Evolutionary conservation across 768 basidiomycete genomes (phyloP).

Genomic region (Boletus reticuloceps): DNA sequence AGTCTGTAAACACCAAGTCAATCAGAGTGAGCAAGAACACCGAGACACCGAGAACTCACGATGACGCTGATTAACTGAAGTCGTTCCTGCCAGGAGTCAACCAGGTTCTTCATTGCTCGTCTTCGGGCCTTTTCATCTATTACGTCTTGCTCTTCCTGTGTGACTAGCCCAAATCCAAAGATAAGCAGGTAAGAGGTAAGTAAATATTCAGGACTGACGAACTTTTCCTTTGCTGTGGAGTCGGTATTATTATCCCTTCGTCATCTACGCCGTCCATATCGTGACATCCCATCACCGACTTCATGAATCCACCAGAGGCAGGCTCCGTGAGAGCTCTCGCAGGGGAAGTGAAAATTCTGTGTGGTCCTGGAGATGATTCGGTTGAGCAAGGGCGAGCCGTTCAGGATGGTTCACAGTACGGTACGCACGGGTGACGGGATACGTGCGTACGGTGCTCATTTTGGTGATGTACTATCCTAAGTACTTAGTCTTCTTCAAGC

Average conservation of each 20-base stretch:
- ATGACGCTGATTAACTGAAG: constrained; percentile 60
- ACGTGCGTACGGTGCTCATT: constrained; percentile 13
- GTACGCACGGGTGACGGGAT: constrained; percentile 7
- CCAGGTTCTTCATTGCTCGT: constrained; percentile 47
- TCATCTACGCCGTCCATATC: constrained; percentile 10
- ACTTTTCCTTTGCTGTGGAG: constrained; percentile 15
- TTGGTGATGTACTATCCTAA: neutral
- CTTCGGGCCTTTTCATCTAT: constrained; percentile 44
- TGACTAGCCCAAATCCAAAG: constrained; percentile 25
- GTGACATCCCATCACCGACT: constrained; percentile 16
- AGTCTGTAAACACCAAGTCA: constrained; percentile 36
- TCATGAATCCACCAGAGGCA: constrained; percentile 16
- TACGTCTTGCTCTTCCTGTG: constrained; percentile 50
- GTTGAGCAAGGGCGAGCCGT: neutral
- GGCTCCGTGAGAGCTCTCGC: constrained; percentile 21
- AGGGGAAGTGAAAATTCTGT: constrained; percentile 9
- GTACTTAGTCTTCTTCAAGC: no score
- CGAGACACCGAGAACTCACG: constrained; percentile 33
- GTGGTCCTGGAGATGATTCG: constrained; percentile 4
- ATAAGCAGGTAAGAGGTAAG: neutral
- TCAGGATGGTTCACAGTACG: neutral
- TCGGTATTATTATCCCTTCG: constrained; percentile 9
- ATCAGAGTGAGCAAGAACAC: neutral
- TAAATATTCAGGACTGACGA: neutral
- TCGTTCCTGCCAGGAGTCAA: constrained; percentile 63